Evolutionary conservation across 1,139 yeast species (phyloP), one percentile per base, ranked within the genome.

Genomic region (Kodamaea arcana): DNA sequence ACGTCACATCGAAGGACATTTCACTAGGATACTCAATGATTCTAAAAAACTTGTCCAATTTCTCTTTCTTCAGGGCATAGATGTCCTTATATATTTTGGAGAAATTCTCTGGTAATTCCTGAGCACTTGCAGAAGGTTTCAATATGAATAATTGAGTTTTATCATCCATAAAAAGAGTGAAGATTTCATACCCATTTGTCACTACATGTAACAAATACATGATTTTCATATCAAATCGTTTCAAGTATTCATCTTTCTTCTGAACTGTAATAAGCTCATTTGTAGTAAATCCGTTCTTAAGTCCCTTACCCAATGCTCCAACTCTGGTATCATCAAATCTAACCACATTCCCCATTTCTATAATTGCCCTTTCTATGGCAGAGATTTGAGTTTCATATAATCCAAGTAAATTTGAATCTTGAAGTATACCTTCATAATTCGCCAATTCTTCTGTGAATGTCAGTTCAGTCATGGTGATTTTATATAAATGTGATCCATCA

Each of bases 271-370:
- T 57, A 33, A 84, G 59, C 54, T 83, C 81, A 36, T 74, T 75
- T 39, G 75, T 54, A 15, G 82, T 78, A 58, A 94, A 94, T 0
- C 98, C 98, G 41, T 75, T 72, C 46, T 86, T 88, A 42, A 94
- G 64, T 17, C 97, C 95, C 48, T 75, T 78, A 8, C 97, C 95
- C n/a, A 92, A 65, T 1, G 92, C 77, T 13, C 97, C 96, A 13
- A 87, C 78, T 36, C 71, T 67, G 0, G 84, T 71, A 42, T 75
- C 80, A 45, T 78, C 85, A 44, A 88, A 82, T 22, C 70, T 69
- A 18, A 92, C 84, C 9, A 76, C 68, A 17, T 80, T 71, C 2
- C 98, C 98, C 23, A 92, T 62, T 26, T 82, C 82, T 45, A 94
- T 73, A 26, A 88, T 72, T 0, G 88, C 88, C 31, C 97, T 65